Percentiles rank a stretch among this genome's conserved stretches.
These are phyloP conservation scores for Dinochytrium kinnereticum DNA, from an alignment of 371 early-diverging fungal genomes.

Conservation along the genomic window DNA sequence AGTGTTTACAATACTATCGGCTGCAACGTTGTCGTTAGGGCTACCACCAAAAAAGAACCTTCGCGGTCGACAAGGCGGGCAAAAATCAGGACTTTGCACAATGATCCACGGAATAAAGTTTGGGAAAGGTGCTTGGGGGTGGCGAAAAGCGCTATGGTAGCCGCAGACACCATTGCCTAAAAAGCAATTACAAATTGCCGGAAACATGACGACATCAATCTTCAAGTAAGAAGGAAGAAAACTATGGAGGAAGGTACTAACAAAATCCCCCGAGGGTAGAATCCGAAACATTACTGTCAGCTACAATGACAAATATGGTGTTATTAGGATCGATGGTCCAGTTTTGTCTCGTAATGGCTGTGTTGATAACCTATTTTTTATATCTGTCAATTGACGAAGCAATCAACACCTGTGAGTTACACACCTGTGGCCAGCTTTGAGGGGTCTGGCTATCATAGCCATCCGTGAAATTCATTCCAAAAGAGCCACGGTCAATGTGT, in stretches of 20 bases:
- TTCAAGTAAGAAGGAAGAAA: too few species aligned
- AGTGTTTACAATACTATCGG: slow-evolving; percentile 2
- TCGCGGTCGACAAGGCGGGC: slow-evolving; percentile 7
- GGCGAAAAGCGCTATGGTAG: slow-evolving; percentile 12
- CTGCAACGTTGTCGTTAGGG: slow-evolving; percentile 1
- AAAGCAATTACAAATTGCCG: background rate
- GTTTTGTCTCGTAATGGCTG: slow-evolving; percentile 1
- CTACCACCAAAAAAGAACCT: slow-evolving; percentile 5
- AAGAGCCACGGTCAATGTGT: background rate
- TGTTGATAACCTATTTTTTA: slow-evolving; percentile 2
- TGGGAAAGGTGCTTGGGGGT: slow-evolving; percentile 5
- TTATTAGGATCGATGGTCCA: slow-evolving; percentile 2
- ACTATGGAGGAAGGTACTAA: background rate
- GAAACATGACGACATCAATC: background rate
- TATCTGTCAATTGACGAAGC: background rate
- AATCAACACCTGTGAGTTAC: background rate
- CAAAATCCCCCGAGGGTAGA: slow-evolving; percentile 13
- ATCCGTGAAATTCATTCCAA: background rate
- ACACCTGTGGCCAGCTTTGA: slow-evolving; percentile 3
- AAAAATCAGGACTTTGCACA: slow-evolving; percentile 7
- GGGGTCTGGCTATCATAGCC: slow-evolving; percentile 4
- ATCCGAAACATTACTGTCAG: background rate
- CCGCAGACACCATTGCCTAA: slow-evolving; percentile 12
- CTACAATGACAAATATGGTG: background rate
- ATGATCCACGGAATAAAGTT: slow-evolving; percentile 2